Evolutionary conservation across 106 monocot species (phyloP).

Genomic region (Platanthera guangdongensis): DNA sequence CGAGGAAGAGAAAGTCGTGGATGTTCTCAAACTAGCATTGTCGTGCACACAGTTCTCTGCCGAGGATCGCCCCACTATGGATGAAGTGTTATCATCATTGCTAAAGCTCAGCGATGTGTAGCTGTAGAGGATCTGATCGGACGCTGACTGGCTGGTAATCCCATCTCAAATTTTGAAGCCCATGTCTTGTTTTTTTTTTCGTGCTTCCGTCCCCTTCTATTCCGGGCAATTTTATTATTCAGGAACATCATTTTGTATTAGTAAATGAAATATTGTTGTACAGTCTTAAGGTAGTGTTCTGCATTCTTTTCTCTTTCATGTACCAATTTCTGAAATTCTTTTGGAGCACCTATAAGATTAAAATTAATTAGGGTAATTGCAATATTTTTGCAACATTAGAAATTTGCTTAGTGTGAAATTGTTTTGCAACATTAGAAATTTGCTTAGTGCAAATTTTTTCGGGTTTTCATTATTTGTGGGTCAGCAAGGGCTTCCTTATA

Average conservation of each 20-base stretch:
- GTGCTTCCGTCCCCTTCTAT: neutral
- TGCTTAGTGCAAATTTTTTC: neutral
- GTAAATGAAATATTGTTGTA: neutral
- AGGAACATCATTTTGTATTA: neutral
- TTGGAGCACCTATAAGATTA: neutral
- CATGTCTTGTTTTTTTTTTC: neutral
- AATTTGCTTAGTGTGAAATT: neutral
- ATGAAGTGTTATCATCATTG: constrained; percentile 28
- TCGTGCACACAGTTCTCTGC: constrained; percentile 40
- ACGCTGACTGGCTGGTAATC: neutral
- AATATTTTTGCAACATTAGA: neutral
- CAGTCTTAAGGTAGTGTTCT: constrained; percentile 1
- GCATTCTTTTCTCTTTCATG: neutral
- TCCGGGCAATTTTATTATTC: neutral
- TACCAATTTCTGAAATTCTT: neutral
- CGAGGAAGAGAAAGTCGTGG: constrained; percentile 36
- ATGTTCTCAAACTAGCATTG: constrained; percentile 45
- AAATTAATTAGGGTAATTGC: neutral
- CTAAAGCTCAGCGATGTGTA: constrained; percentile 3
- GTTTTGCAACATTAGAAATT: neutral
- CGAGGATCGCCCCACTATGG: constrained; percentile 70
- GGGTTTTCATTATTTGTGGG: neutral
- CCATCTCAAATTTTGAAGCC: neutral
- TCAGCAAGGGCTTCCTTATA: neutral
- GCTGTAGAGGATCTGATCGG: neutral